phyloP scores from a whole-genome alignment of 164 flowering plant genomes.

The Santalum album region DNA sequence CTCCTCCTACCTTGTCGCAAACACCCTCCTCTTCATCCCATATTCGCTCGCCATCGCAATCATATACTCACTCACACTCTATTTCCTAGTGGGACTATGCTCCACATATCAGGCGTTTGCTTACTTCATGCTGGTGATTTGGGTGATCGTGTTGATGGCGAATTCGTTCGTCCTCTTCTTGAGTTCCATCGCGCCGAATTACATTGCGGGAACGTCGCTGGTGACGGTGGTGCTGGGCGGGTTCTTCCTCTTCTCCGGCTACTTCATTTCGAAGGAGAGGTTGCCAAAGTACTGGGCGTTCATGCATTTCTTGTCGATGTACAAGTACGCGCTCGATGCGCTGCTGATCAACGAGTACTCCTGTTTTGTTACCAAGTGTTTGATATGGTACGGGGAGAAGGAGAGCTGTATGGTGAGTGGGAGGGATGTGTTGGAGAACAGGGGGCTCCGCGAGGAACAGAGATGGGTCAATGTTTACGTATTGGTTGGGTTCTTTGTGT shows the following conservation, averaged over 20 bases:
- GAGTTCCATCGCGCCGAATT: conserved; percentile 83
- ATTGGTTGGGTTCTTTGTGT: conserved; percentile 68
- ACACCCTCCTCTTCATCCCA: conserved; percentile 86
- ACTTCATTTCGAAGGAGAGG: conserved; percentile 69
- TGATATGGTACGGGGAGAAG: conserved; percentile 58
- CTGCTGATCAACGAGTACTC: conserved; percentile 86
- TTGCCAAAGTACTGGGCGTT: conserved; percentile 85
- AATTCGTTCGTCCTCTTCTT: conserved; percentile 85
- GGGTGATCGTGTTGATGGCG: conserved; percentile 82
- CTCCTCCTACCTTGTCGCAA: conserved; percentile 76
- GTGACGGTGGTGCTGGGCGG: conserved; percentile 60
- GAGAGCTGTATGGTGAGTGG: conserved; percentile 65
- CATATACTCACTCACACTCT: conserved; percentile 62
- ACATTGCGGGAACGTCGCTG: conserved; percentile 79
- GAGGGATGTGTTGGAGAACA: conserved; percentile 54
- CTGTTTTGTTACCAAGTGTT: conserved; percentile 52
- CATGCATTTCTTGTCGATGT: conserved; percentile 87
- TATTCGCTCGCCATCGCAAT: conserved; percentile 62
- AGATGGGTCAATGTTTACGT: conserved; percentile 75
- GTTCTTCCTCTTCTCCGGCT: conserved; percentile 94
- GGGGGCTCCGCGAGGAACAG: conserved; percentile 63
- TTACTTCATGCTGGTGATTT: conserved; percentile 72
- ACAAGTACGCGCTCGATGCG: conserved; percentile 83
- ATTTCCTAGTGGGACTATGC: conserved; percentile 89
- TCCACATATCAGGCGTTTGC: conserved; percentile 63